Conservation (phyloP, 169 alveolate species). For the Plasmodium vivax region DNA sequence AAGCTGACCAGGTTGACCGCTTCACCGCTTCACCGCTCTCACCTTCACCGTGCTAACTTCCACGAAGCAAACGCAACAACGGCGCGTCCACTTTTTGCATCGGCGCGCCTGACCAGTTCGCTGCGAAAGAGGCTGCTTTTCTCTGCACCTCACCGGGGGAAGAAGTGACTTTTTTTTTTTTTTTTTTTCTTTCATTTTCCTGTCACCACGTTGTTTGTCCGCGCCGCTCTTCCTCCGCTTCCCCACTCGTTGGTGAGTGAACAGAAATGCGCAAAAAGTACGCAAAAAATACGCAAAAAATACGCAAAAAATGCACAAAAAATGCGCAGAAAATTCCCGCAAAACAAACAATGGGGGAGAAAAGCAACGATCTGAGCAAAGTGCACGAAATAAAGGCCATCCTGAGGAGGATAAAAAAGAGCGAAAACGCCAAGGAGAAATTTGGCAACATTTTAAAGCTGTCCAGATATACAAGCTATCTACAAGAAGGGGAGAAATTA, state of each 20-base stretch:
- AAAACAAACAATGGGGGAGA: not conserved
- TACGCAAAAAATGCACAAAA: not conserved
- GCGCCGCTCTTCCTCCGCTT: not conserved
- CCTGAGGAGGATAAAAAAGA: constrained; percentile 34
- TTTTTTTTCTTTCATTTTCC: no score
- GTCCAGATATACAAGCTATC: constrained; percentile 14
- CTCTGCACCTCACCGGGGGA: not conserved
- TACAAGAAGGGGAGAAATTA: constrained; percentile 46
- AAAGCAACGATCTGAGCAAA: not conserved
- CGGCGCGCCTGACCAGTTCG: not conserved
- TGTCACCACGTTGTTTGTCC: not conserved
- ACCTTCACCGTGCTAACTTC: not conserved
- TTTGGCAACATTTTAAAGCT: constrained; percentile 52
- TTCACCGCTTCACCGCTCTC: not conserved
- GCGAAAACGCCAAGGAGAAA: constrained; percentile 65
- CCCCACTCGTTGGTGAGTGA: not conserved
- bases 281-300: no score
- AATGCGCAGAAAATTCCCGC: not conserved
- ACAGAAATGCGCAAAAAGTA: not conserved
- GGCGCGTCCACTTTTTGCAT: not conserved
- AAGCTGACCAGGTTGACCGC: not conserved
- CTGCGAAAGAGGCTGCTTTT: not conserved
- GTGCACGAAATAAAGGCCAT: constrained; percentile 12
- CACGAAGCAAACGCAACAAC: not conserved
- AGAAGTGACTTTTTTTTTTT: not conserved